These are phyloP conservation scores for Raphanus hybrid DNA, from an alignment of 441 rosid genomes.

Conservation along the genomic window DNA sequence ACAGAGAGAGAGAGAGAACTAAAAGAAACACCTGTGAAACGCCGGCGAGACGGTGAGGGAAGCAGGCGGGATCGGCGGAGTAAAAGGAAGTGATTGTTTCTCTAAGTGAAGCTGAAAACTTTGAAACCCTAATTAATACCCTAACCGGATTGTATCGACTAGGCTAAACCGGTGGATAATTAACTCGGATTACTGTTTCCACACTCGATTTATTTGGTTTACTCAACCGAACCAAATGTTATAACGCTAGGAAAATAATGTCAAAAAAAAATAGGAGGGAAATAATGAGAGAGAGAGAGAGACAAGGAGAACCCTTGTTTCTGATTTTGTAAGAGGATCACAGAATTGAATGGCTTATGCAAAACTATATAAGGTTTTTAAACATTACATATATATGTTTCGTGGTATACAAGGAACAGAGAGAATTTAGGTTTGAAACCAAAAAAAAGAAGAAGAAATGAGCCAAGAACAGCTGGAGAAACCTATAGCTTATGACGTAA, in stretches of 20 bases:
- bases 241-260: too few species aligned
- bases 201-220: too few species aligned
- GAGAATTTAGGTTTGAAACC: background rate
- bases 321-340: background rate
- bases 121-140: background rate
- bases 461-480: conserved; percentile 18
- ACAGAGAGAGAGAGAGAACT: background rate
- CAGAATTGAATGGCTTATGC: conserved; percentile 30
- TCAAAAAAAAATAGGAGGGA: background rate
- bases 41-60: background rate
- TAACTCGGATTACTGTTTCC: background rate
- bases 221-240: background rate
- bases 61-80: background rate
- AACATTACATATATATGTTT: background rate
- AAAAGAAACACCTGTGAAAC: conserved; percentile 18
- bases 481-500: background rate
- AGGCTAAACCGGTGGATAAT: background rate
- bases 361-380: conserved; percentile 15
- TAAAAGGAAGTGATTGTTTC: background rate
- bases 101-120: background rate
- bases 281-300: background rate
- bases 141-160: background rate
- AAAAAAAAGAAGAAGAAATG: conserved; percentile 12
- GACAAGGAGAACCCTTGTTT: conserved; percentile 27
- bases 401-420: background rate